Base-by-base conservation (phyloP, 1,284 basidiomycete genomes). In the Erythrobasidium hasegawianum region DNA sequence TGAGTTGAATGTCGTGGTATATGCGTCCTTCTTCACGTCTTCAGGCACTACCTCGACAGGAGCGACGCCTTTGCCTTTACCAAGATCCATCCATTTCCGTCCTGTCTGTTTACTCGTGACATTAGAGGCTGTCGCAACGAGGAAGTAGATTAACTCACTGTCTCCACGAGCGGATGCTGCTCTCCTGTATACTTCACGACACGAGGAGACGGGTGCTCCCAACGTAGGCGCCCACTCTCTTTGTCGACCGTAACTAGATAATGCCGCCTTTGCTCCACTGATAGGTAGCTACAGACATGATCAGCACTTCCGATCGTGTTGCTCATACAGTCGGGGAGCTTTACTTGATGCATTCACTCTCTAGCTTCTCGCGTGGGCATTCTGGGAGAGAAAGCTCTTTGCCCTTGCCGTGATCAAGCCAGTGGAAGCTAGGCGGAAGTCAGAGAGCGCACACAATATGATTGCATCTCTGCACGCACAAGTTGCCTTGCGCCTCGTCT, bases 201-300 rank as follows among this genome's bases (percentile, higher is more conserved):
- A 45, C 56, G 39, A 8, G 18, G 13, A 26, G 24, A 20, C 24
- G 61, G 61, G 9, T 33, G 26, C 20, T n/a, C 83, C 87, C 87
- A 90, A 14, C 83, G 78, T 16, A 90, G 79, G 68, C 80, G 82
- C 0, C 88, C 88, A 18, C 84, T 78, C 0, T 79, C 69, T 43
- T 87, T 81, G 41, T 81, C 61, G n/a, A 64, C 43, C 26, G 13
- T 81, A 59, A 86, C 84, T 2, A 88, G 80, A 73, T 89, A 89
- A 73, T 88, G 87, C 20, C 85, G 77, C 10, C 87, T 79, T 77
- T 89, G 85, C 70, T 87, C 85, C 1, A 82, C 80, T 2, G 83
- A 85, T 1, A 87, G 79, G 75, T 86, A 88, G 24, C 22, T 54
- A 27, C 8, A 24, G 5, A 54, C 5, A 54, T 33, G 16, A 11